phyloP scores from a whole-genome alignment of 768 basidiomycete genomes.

The Amanita rimosa region DNA sequence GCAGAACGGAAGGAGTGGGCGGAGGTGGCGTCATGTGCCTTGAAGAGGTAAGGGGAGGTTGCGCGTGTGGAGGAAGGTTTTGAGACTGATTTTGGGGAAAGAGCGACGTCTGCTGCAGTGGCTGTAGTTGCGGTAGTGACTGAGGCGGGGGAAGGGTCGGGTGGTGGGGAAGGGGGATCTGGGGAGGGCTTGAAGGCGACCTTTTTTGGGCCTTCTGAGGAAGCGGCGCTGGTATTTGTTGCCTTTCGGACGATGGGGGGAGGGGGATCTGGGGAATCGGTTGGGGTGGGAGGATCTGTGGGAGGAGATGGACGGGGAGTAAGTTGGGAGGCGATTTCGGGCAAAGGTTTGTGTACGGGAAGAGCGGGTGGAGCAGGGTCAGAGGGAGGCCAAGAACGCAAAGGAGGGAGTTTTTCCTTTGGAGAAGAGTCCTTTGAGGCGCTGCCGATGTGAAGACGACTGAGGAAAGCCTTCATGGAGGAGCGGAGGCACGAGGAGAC shows the following conservation, averaged over 20 bases:
- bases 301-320: constrained; percentile 19
- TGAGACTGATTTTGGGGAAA: constrained; percentile 26
- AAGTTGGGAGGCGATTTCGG: constrained; percentile 44
- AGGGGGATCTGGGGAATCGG: constrained; percentile 10
- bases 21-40: constrained; percentile 36
- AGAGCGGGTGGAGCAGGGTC: constrained; percentile 32
- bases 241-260: constrained; percentile 25
- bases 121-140: constrained; percentile 55
- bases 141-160: constrained; percentile 32
- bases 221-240: constrained; percentile 16
- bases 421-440: constrained; percentile 40
- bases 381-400: constrained; percentile 59
- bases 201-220: constrained; percentile 59
- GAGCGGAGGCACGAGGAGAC: too few relatives aligned
- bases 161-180: constrained; percentile 19
- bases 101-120: constrained; percentile 47
- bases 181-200: constrained; percentile 83
- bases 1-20: constrained; percentile 65
- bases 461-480: constrained; percentile 77
- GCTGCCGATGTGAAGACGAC: constrained; percentile 59
- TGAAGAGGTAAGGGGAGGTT: constrained; percentile 47
- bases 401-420: constrained; percentile 41
- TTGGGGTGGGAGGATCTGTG: constrained; percentile 18
- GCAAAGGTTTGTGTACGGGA: constrained; percentile 58
- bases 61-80: constrained; percentile 54